Evolutionary conservation across 306 rosid species (phyloP).

Genomic region (Carpinus fangiana): DNA sequence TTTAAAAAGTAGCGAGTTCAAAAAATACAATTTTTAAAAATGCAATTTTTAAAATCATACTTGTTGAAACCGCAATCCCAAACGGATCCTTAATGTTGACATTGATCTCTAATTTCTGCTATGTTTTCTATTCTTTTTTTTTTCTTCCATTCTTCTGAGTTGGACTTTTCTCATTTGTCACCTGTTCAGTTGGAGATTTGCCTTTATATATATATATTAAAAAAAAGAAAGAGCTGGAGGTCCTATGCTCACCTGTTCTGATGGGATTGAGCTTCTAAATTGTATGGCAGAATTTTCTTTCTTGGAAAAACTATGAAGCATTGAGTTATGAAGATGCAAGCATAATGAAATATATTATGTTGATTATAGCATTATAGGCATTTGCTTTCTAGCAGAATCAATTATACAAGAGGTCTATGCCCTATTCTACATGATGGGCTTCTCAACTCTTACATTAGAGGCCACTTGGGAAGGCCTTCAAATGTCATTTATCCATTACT

Average conservation of each 20-base stretch:
- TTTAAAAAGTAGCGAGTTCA: no score
- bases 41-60: no score
- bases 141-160: not conserved
- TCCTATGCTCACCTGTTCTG: not conserved
- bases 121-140: not conserved
- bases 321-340: not conserved
- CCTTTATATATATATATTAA: no score
- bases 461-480: not conserved
- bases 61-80: no score
- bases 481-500: not conserved
- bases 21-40: no score
- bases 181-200: not conserved
- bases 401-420: not conserved
- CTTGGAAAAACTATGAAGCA: not conserved
- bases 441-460: not conserved
- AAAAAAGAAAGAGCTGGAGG: not conserved
- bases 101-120: not conserved
- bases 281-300: not conserved
- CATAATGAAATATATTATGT: not conserved
- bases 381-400: not conserved
- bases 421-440: not conserved
- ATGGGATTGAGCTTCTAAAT: not conserved
- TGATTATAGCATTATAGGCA: not conserved
- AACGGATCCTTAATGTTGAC: not conserved
- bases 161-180: not conserved